Conservation (phyloP, 164 flowering plant species). For the Pachysandra terminalis region DNA sequence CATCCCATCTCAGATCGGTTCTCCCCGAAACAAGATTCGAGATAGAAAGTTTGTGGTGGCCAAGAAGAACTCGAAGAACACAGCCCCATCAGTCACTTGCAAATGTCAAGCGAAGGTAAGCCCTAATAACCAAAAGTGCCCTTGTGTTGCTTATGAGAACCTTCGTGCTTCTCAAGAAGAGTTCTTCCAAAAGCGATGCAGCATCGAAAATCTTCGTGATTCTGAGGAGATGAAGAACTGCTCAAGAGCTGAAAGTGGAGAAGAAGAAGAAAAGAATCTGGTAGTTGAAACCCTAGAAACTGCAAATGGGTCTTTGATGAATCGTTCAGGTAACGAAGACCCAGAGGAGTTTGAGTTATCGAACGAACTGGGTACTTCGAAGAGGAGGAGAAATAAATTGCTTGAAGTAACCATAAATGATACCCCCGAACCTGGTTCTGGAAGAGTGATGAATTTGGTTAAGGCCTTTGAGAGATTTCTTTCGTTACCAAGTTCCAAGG, state of each 20-base stretch:
- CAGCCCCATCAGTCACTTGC: slow-evolving; percentile 24
- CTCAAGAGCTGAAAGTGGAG: slow-evolving; percentile 16
- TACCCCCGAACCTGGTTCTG: slow-evolving; percentile 60
- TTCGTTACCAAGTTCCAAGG: slow-evolving; percentile 24
- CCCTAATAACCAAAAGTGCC: slow-evolving; percentile 49
- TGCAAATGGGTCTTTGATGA: slow-evolving; percentile 4
- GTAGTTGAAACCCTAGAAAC: slow-evolving; percentile 7
- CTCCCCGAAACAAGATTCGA: slow-evolving; percentile 53
- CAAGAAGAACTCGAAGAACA: slow-evolving; percentile 52
- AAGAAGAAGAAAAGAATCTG: slow-evolving; percentile 18
- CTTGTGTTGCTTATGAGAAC: slow-evolving; percentile 74
- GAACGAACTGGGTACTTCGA: slow-evolving; percentile 28
- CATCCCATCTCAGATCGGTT: slow-evolving; percentile 24
- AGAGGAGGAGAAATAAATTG: slow-evolving; percentile 50
- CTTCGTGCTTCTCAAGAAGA: slow-evolving; percentile 82
- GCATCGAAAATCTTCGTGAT: slow-evolving; percentile 8
- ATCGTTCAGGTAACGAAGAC: slow-evolving; percentile 9
- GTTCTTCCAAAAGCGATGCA: slow-evolving; percentile 44
- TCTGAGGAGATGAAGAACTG: background rate
- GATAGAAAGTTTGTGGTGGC: slow-evolving; percentile 79
- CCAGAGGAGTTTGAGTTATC: slow-evolving; percentile 11
- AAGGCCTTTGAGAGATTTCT: slow-evolving; percentile 74
- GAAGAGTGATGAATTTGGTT: slow-evolving; percentile 76
- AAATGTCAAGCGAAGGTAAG: slow-evolving; percentile 42
- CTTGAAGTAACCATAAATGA: slow-evolving; percentile 62